A percentile compares a stretch with the other conserved stretches of the same genome.
These are phyloP conservation scores for Macrotyloma uniflorum DNA, from an alignment of 306 rosid species.

Conservation along the genomic window DNA sequence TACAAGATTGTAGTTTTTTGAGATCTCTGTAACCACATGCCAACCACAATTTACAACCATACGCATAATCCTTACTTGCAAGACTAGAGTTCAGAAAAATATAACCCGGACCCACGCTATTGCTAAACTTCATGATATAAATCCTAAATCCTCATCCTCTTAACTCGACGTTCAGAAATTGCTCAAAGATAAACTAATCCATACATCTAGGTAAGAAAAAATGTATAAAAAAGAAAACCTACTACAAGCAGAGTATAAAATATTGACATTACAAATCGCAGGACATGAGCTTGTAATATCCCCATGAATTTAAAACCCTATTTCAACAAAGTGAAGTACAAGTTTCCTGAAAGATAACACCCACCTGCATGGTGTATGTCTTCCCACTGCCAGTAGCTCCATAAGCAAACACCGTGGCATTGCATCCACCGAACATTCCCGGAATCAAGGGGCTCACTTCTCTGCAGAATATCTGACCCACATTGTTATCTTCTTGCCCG, in stretches of 20 bases:
- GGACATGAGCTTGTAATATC: not conserved
- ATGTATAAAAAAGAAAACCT: too few relatives aligned
- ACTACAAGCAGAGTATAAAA: not conserved
- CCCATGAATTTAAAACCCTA: not conserved
- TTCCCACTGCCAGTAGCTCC: slow-evolving; percentile 99
- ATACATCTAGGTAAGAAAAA: not conserved
- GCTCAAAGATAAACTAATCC: not conserved
- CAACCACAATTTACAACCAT: not conserved
- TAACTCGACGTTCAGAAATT: not conserved
- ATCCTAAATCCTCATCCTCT: not conserved
- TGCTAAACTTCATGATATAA: not conserved
- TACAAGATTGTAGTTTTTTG: not conserved
- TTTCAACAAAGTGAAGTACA: not conserved
- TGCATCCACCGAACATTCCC: slow-evolving; percentile 69
- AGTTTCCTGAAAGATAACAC: slow-evolving; percentile 14
- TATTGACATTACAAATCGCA: not conserved
- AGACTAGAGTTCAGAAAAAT: not conserved
- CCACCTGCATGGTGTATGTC: slow-evolving; percentile 95
- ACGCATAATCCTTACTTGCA: not conserved
- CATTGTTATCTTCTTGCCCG: slow-evolving; percentile 74
- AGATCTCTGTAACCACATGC: not conserved
- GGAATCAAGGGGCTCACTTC: slow-evolving; percentile 85
- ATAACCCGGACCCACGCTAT: not conserved
- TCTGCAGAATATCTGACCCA: slow-evolving; percentile 62
- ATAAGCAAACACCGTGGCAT: slow-evolving; percentile 88